Evolutionary conservation across 176 grass and related monocot genomes (phyloP), one percentile per base, ranked within the genome.

Genomic region (Calamus simplicifolius): DNA sequence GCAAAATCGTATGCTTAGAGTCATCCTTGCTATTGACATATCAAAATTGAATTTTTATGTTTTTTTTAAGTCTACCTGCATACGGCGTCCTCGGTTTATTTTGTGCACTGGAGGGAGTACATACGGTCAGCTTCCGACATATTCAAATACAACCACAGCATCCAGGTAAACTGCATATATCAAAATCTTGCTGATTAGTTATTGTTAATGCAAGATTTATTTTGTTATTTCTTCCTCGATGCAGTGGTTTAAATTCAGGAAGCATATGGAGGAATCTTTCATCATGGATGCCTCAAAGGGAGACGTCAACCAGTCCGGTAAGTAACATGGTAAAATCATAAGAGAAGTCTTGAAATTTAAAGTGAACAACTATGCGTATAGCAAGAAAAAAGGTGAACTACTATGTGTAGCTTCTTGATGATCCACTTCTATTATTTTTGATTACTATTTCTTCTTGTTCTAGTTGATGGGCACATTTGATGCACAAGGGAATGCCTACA

Each of bases 51-150:
- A 19, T 63, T 61, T 23, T 79, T 69, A 13, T 43, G 69, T 23
- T 74, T 61, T 79, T 72, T 63, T 58, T 23, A 23, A 91, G 92
- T 88, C 87, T 58, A 27, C 75, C 78, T 97, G 84, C 69, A 73
- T 91, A 50, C 85, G 92, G 62, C 80, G 66, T 43, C 87, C 92
- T 85, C 59, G 92, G 30, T 91, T 97, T 85, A 91, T 97, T 58
- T 74, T 91, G 50, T 97, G 87, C 62, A 97, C 87, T 55, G 92
- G 92, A 75, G 84, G 92, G 52, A 88, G 77, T 57, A 85, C 87
- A 71, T 91, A 91, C 75, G 87, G 92, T 35, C 92, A 97, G 48
- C 78, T 97, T 85, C 92, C 87, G 54, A 91, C 72, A 69, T 77
- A 80, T 70, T 82, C 86, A 25, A 84, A 78, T 48, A 71, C 63